Evolutionary conservation across 2,329 filamentous ascomycete genomes (phyloP), one percentile per base, ranked within the genome.

Genomic region (Botrytis tulipae): DNA sequence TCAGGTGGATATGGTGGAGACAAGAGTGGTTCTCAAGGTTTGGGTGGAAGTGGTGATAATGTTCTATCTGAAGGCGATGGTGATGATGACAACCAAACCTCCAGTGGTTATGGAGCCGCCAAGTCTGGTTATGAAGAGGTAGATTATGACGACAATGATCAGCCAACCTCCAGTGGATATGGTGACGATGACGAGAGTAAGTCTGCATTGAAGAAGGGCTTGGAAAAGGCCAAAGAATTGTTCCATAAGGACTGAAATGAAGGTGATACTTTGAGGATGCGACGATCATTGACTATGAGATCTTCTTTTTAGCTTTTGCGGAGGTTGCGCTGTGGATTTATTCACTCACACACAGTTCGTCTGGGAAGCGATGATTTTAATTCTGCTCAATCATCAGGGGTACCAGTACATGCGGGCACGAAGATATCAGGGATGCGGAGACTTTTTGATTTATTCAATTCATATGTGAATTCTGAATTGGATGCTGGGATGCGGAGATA

Each of bases 141-240:
- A 51, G 37, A 29, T 25, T 66, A 66, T 66, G 46, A 29, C 37
- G 37, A 46, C 9, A 54, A 66, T 29, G 20, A 65, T 18, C 46
- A 57, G 29, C 14, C 32, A 29, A 37, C 1, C 29, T 72, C 70
- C 1, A 8, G 35, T 57, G 48, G 70, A 18, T 72, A 72, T 72
- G 25, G n/a, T 32, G 37, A 42, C n/a, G 6, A n/a, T 37, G 48
- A 48, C 12, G 20, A 68, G 35, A 22, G 22, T 3, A 22, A 29
- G 32, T 68, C 70, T 68, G 37, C 62, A 57, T 68, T 42, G 20
- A 67, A 72, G 62, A 67, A 72, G 9, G 70, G 61, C n/a, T 37
- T 60, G 37, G 42, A 72, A 9, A 67, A 37, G 29, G 61, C 40
- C 29, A 72, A 72, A 29, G 46, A 68, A 14, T 60, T 68, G 22